These are phyloP conservation scores for Pisolithus orientalis DNA, from an alignment of 768 basidiomycete species.

Conservation along the genomic window DNA sequence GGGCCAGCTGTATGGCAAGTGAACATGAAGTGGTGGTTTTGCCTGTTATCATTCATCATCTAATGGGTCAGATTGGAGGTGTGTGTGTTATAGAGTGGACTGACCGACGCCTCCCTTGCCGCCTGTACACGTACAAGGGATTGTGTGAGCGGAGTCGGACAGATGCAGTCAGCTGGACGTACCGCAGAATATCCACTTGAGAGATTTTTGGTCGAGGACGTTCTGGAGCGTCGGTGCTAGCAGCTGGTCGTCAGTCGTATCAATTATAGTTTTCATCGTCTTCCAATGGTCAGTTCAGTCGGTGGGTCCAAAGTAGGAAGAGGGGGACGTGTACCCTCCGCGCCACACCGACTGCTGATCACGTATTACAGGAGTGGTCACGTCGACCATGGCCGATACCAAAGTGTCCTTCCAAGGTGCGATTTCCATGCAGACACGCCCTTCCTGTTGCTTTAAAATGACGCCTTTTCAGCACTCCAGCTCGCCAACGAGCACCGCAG, in stretches of 20 bases:
- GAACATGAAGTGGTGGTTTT: constrained; percentile 99
- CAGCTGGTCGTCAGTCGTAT: constrained; percentile 28
- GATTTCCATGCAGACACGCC: constrained; percentile 4
- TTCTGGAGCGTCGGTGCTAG: constrained; percentile 85
- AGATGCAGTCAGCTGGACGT: constrained; percentile 28
- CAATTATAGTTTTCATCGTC: background rate
- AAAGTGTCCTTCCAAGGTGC: constrained; percentile 37
- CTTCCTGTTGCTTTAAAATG: constrained; percentile 1
- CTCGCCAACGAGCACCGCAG: constrained; percentile 85
- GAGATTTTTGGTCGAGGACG: constrained; percentile 82
- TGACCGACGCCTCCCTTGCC: constrained; percentile 97
- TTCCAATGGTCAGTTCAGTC: too few relatives aligned
- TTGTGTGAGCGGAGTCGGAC: constrained; percentile 6
- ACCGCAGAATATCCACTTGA: constrained; percentile 99
- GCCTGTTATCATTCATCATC: constrained; percentile 39
- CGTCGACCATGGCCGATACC: constrained; percentile 16
- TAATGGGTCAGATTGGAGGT: background rate
- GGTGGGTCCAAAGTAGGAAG: too few relatives aligned
- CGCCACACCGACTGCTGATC: too few relatives aligned
- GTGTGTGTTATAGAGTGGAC: constrained; percentile 21
- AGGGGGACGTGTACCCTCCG: too few relatives aligned
- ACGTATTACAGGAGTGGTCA: too few relatives aligned
- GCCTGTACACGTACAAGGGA: constrained; percentile 42
- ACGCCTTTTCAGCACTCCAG: constrained; percentile 56
- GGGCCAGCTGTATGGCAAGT: constrained; percentile 89